Evolutionary conservation across 306 rosid genomes (phyloP), one percentile per base, ranked within the genome.

Genomic region (Vigna nakashimae): DNA sequence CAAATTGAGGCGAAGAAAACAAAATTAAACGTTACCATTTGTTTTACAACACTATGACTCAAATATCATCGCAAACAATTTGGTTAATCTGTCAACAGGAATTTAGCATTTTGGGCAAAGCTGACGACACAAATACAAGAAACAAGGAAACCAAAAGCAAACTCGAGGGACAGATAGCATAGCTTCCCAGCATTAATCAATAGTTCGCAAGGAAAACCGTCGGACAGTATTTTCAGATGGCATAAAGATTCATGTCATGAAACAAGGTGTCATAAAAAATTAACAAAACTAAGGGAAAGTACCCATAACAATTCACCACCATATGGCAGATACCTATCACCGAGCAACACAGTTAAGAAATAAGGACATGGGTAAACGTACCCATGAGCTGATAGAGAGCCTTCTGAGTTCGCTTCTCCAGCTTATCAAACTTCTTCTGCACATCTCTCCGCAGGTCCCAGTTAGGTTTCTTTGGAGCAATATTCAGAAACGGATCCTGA

Each of bases 381-480:
- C 98, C 89, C 97, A 90, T 87, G 34, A 95, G 91, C 78, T 88
- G 88, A 78, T 71, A 90, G 38, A 95, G 71, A 76, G 98, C 97
- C 83, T 92, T 95, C 76, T 89, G 98, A 63, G 99, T 91, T 60
- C 91, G 87, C 70, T 82, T 91, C 79, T 91, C 99, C n/a, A 95
- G 94, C 88, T 91, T 92, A 84, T 95, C 98, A 38, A 95, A 89
- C 90, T 90, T 95, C 90, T 91, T 95, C 89, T 95, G 98, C 80
- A 95, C 99, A 43, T 92, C 99, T 86, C 98, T 89, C 18, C 96
- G 69, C 17, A 95, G 84, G 71, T 95, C 99, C 99, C 99, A 95
- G 65, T 95, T 95, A 30, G 99, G 99, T 74, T 95, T 95, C 82
- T 95, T 95, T 12, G 99, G 98, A 79, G 99, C 98, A 80, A 95